Evolutionary conservation across 805 yeast genomes (phyloP).

Genomic region (Yamadazyma kitorensis): DNA sequence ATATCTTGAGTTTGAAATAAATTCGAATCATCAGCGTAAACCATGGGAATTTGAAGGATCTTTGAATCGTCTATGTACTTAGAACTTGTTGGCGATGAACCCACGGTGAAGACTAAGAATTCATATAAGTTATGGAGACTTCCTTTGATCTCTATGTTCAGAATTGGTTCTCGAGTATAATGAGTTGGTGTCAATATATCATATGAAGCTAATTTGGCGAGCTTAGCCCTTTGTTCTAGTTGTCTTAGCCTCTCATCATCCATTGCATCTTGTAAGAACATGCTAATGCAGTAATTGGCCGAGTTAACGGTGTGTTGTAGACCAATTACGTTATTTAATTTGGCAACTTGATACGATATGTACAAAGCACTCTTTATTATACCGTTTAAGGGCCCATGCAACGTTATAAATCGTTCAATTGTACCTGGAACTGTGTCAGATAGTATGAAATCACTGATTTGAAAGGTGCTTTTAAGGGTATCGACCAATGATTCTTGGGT

Average conservation of each 20-base stretch:
- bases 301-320: slow-evolving; percentile 22
- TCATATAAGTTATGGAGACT: slow-evolving; percentile 19
- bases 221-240: slow-evolving; percentile 11
- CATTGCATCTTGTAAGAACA: slow-evolving; percentile 1
- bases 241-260: slow-evolving; percentile 10
- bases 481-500: slow-evolving; percentile 11
- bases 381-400: slow-evolving; percentile 24
- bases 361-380: slow-evolving; percentile 25
- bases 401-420: slow-evolving; percentile 28
- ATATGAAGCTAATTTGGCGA: slow-evolving; percentile 2
- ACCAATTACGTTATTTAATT: slow-evolving; percentile 27
- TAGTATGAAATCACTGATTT: slow-evolving; percentile 18
- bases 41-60: slow-evolving; percentile 13
- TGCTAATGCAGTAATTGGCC: background rate
- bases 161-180: slow-evolving; percentile 4
- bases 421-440: slow-evolving; percentile 22
- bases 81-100: slow-evolving; percentile 3
- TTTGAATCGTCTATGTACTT: slow-evolving; percentile 15
- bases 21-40: slow-evolving; percentile 17
- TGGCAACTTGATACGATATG: slow-evolving; percentile 24
- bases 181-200: slow-evolving; percentile 7
- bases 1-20: slow-evolving; percentile 16
- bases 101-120: slow-evolving; percentile 10
- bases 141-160: slow-evolving; percentile 16
- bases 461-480: slow-evolving; percentile 19